A percentile compares a stretch with the other conserved stretches of the same genome.
phyloP scores from a whole-genome alignment of 2,329 filamentous ascomycete species.

The Fusarium sp. region DNA sequence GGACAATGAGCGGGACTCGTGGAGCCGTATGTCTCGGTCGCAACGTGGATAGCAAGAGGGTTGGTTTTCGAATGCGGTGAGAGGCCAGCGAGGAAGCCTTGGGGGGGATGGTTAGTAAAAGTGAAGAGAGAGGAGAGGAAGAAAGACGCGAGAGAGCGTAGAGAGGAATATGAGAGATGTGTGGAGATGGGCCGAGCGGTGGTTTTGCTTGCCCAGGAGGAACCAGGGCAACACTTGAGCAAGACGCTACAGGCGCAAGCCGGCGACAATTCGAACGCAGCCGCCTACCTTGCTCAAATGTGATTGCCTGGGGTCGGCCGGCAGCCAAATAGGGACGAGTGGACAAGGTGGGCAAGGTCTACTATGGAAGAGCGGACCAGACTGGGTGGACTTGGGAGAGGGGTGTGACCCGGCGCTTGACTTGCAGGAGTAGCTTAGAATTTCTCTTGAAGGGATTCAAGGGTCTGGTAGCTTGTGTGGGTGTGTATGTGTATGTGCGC shows the following conservation, averaged over 20 bases:
- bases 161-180: constrained; percentile 31
- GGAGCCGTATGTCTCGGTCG: constrained; percentile 52
- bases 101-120: constrained; percentile 30
- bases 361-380: constrained; percentile 42
- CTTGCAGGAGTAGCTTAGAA: constrained; percentile 51
- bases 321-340: constrained; percentile 47
- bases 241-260: constrained; percentile 44
- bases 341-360: constrained; percentile 41
- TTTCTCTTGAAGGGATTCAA: constrained; percentile 41
- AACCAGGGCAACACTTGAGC: constrained; percentile 31
- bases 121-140: constrained; percentile 28
- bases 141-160: constrained; percentile 31
- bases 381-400: constrained; percentile 48
- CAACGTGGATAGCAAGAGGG: constrained; percentile 37
- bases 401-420: constrained; percentile 54
- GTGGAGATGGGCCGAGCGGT: constrained; percentile 41
- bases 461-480: constrained; percentile 31
- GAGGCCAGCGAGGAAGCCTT: constrained; percentile 26
- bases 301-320: constrained; percentile 47
- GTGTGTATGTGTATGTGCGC: constrained; percentile 27
- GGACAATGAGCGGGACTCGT: constrained; percentile 42
- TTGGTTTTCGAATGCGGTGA: constrained; percentile 45
- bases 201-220: constrained; percentile 47
- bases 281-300: constrained; percentile 46
- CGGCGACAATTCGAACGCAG: constrained; percentile 40